Evolutionary conservation across 2,329 filamentous ascomycete species (phyloP).

Genomic region (Epichloe bromicola): DNA sequence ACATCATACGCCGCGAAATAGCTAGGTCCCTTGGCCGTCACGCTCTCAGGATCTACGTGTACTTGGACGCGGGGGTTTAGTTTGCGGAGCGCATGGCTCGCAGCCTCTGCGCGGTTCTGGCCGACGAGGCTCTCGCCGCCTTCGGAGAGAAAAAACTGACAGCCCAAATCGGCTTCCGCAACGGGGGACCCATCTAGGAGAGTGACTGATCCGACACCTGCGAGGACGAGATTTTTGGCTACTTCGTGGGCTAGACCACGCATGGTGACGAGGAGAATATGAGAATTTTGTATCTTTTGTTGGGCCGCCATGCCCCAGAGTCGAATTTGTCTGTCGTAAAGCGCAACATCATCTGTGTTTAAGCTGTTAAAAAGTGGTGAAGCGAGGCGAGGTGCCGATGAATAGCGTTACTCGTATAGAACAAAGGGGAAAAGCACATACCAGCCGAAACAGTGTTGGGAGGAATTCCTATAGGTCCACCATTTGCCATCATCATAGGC

Average conservation of each 20-base stretch:
- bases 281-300: constrained; percentile 78
- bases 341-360: constrained; percentile 72
- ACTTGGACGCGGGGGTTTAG: constrained; percentile 83
- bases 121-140: constrained; percentile 53
- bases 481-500: constrained; percentile 19
- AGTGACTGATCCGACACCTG: constrained; percentile 81
- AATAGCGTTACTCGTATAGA: neutral
- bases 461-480: constrained; percentile 8
- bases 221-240: constrained; percentile 92
- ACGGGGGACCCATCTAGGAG: constrained; percentile 69
- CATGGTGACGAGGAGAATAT: constrained; percentile 79
- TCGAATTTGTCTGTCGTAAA: constrained; percentile 94
- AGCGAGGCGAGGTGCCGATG: neutral
- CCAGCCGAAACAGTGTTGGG: constrained; percentile 22
- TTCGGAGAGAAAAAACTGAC: constrained; percentile 66
- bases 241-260: constrained; percentile 86
- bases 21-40: constrained; percentile 52
- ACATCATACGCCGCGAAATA: constrained; percentile 75
- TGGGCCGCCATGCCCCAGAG: constrained; percentile 96
- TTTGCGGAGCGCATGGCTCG: constrained; percentile 62
- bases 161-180: constrained; percentile 65
- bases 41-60: constrained; percentile 52
- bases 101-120: constrained; percentile 73
- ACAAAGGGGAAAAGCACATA: constrained; percentile 8
- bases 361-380: neutral